Evolutionary conservation across 345 rosid genomes (phyloP).

Genomic region (Populus alba): DNA sequence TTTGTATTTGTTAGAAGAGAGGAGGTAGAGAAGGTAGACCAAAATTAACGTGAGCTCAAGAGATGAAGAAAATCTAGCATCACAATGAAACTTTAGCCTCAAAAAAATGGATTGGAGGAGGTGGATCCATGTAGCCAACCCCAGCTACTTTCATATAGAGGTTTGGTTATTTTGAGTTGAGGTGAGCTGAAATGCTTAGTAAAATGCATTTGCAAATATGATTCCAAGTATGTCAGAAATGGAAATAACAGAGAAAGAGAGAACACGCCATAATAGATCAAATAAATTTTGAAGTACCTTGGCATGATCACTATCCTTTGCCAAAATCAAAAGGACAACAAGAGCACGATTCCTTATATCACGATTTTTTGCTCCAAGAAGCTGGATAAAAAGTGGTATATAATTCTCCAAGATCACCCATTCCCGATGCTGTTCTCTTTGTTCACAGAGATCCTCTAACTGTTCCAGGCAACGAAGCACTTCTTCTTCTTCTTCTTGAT

Average conservation of each 20-base stretch:
- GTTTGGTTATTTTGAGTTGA: background rate
- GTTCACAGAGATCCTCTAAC: constrained; percentile 54
- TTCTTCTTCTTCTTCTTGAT: constrained; percentile 38
- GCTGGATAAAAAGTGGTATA: constrained; percentile 44
- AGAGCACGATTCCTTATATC: constrained; percentile 44
- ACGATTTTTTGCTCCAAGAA: constrained; percentile 43
- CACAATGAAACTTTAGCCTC: background rate
- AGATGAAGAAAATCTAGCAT: background rate
- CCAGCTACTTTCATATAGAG: background rate
- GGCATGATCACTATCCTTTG: constrained; percentile 52
- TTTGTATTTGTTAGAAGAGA: background rate
- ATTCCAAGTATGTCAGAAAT: background rate
- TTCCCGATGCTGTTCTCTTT: constrained; percentile 55
- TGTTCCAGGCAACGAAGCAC: constrained; percentile 45
- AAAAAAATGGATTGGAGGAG: background rate
- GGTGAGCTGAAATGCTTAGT: background rate
- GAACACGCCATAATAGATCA: background rate
- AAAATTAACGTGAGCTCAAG: background rate
- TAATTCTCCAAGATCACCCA: constrained; percentile 67
- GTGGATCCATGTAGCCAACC: background rate
- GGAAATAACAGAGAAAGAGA: background rate
- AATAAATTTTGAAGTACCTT: constrained; percentile 42
- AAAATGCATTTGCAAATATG: background rate
- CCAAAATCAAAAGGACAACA: constrained; percentile 43
- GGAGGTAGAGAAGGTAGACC: background rate